phyloP scores from a whole-genome alignment of 2,329 filamentous ascomycete genomes.

The Alternaria burnsii region DNA sequence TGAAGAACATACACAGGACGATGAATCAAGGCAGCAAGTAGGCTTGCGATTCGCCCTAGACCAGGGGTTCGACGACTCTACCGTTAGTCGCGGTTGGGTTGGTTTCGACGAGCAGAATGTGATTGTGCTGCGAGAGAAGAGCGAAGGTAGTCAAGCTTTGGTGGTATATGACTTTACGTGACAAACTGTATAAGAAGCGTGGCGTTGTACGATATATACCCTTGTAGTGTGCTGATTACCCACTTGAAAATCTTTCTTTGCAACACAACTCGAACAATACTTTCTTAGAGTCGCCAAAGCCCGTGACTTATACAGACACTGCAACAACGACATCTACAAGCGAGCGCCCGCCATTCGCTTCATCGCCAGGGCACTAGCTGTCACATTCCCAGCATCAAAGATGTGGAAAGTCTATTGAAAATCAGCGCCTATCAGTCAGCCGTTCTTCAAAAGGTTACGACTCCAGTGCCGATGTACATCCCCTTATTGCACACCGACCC shows the following conservation, averaged over 20 bases:
- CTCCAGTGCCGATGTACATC: neutral
- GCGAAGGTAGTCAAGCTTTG: conserved; percentile 73
- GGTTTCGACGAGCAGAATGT: conserved; percentile 93
- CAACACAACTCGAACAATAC: neutral
- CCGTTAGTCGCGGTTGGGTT: conserved; percentile 69
- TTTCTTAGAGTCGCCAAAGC: neutral
- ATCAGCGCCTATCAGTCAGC: too few species aligned
- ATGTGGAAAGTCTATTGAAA: too few species aligned
- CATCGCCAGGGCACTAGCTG: too few species aligned
- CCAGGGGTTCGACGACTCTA: conserved; percentile 50
- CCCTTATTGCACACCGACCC: neutral
- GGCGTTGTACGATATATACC: conserved; percentile 1
- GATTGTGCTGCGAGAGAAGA: conserved; percentile 79
- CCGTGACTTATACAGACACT: too few species aligned
- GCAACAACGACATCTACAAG: too few species aligned
- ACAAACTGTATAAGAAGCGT: neutral
- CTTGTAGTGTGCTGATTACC: neutral
- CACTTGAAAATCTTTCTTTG: neutral
- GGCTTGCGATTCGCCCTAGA: conserved; percentile 49
- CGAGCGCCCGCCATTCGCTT: too few species aligned
- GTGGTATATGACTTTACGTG: conserved; percentile 88
- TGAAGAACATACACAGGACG: conserved; percentile 27
- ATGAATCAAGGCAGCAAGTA: conserved; percentile 34
- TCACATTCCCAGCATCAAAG: too few species aligned
- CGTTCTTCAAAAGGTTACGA: neutral